Base-by-base conservation (phyloP, 441 rosid genomes). In the Rhodomyrtus psidioides region DNA sequence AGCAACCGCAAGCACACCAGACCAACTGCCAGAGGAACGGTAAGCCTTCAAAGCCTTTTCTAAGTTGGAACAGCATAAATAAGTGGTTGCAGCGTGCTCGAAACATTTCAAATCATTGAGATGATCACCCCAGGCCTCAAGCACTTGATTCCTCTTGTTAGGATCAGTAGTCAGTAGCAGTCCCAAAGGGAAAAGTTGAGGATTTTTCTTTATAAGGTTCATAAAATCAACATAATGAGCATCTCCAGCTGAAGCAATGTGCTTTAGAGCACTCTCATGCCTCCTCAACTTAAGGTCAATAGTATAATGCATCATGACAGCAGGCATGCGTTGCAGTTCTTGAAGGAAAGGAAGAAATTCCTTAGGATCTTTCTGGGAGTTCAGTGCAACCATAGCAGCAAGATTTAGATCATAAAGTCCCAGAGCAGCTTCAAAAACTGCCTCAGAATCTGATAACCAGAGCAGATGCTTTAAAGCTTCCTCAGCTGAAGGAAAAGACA, bases 351-450 rank as follows among this genome's bases (percentile, higher is more conserved):
- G 99, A 90, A 96, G 96, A 92, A 97, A 96, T 84, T 97, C 99
- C 93, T 97, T 97, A n/a, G 99, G 99, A 87, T 97, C 99, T 79
- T 92, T 93, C 55, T 97, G 98, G 88, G 99, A 94, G 90, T 97
- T 96, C 88, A 96, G 90, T 81, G 99, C 99, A 90, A 97, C 99
- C 75, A 97, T 95, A 88, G 99, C 99, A 89, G 98, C 96, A 90
- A 97, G 98, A 92, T 95, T 94, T 93, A 97, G 90, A 92, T 96
- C 99, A 83, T 96, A 96, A 87, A 96, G 96, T 83, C 99, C 99
- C 82, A 97, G 89, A 87, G 99, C 98, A 89, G 99, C 95, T 91
- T 95, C 96, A 90, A 92, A 97, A 84, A 97, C 94, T 65, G 96
- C 99, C 84, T 94, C 97, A 27, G 95, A 85, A 91, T 96, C 99